Evolutionary conservation across 208 protist species (phyloP), one percentile per base, ranked within the genome.

Genomic region (Trypanosoma brucei): DNA sequence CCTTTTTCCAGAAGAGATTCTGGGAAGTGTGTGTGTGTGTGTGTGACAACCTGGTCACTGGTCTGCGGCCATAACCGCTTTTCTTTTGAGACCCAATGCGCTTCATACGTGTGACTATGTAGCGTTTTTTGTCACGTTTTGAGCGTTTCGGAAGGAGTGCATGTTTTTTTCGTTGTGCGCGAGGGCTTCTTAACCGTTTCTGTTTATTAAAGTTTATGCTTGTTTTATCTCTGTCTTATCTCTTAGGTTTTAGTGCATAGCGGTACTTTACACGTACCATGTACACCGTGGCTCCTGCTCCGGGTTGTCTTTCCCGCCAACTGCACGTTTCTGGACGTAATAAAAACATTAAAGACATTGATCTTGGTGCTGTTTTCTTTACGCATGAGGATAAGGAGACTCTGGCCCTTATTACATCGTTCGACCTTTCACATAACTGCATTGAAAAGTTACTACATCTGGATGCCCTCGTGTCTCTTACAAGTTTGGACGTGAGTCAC

Each of bases 361-460:
- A 94, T 62, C 78, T 94, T n/a, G 75, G 59, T 6, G 55, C 65
- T 38, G 88, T 91, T 9, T 84, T 94, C 51, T 64, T 76, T 31
- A 79, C 73, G 9, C 33, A 71, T 0, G 68, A 91, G 53, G 81
- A 91, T 54, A 70, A 64, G 6, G 62, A 72, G 44, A 72, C 88
- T 60, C 76, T 94, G 3, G 22, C 70, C 0, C 67, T 83, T 50
- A 86, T 94, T 69, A 92, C 83, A 11, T 83, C 79, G 49, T 88
- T 92, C 55, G 88, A 94, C 57, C 74, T 94, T 39, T 94, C 88
- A 0, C 85, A 80, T 46, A 94, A 94, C 50, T 68, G 81, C 34
- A 79, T 94, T 39, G 57, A 76, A 46, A 59, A 71, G 40, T 62
- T 92, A 33, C 61, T 73, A 0, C 65, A 78, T 44, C 76, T 94